Evolutionary conservation across 2,329 filamentous ascomycete genomes (phyloP).

Genomic region (Phyllosticta citriasiana): DNA sequence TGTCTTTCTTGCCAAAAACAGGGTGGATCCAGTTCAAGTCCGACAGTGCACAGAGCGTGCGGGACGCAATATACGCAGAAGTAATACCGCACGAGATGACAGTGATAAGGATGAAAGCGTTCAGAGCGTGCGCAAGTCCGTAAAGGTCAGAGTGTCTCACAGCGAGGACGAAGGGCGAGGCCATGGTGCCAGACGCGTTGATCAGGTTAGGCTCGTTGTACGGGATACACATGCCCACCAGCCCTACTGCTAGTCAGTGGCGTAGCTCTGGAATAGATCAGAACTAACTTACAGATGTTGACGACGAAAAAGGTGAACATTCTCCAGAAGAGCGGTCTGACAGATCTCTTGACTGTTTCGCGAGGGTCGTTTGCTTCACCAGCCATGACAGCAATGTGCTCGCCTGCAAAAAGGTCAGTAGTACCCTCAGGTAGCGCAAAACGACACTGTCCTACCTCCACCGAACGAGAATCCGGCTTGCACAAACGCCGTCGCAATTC

Average conservation of each 20-base stretch:
- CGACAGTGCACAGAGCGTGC: conserved; percentile 6
- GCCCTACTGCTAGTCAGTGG: conserved; percentile 5
- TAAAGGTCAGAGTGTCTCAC: conserved; percentile 34
- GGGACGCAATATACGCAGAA: conserved; percentile 15
- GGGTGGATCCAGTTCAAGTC: conserved; percentile 10
- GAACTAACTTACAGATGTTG: conserved; percentile 28
- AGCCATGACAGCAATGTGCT: conserved; percentile 53
- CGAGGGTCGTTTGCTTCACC: conserved; percentile 56
- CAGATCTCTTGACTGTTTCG: conserved; percentile 53
- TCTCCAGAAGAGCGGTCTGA: conserved; percentile 36
- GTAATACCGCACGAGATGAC: conserved; percentile 19
- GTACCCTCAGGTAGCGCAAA: conserved; percentile 13
- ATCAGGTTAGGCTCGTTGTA: conserved; percentile 38
- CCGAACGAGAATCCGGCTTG: conserved; percentile 33
- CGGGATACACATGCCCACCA: conserved; percentile 48
- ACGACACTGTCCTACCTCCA: neutral
- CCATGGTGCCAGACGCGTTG: conserved; percentile 37
- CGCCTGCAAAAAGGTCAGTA: conserved; percentile 38
- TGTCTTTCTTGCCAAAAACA: conserved; percentile 5
- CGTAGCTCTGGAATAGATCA: neutral
- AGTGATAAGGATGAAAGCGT: conserved; percentile 14
- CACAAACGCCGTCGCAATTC: conserved; percentile 37
- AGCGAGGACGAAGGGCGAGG: conserved; percentile 49
- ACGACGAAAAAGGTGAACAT: conserved; percentile 35
- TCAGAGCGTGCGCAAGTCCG: conserved; percentile 28